Evolutionary conservation across 345 rosid genomes (phyloP), one percentile per base, ranked within the genome.

Genomic region (Conringia planisiliqua): DNA sequence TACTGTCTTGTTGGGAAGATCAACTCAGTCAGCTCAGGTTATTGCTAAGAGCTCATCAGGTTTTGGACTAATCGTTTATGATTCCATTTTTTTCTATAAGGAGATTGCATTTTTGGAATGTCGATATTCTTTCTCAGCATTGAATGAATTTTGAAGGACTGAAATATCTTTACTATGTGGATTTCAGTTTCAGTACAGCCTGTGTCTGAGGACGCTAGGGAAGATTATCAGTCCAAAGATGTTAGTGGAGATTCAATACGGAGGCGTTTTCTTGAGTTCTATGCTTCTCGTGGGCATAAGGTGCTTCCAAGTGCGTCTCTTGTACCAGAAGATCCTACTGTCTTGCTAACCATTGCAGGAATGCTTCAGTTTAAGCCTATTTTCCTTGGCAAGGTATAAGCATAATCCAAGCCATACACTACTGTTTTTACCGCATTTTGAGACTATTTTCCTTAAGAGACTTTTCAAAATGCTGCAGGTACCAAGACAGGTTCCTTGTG

Each of bases 311-410:
- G 98, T 71, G 35, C 98, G 62, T 91, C 98, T 50, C 98, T 94
- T 60, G 97, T 91, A 62, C 97, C 97, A 29, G 95, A 91, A 78
- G 98, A 94, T 55, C 97, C 97, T 40, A 91, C 98, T 8, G 98
- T 94, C 76, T 82, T 94, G 63, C 79, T 94, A 73, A 94, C 96
- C 17, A 94, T 94, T 39, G 98, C 98, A 27, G 98, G 98, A 74
- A 94, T 94, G 98, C 95, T 94, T 82, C 98, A 90, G 69, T 94
- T 94, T 73, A 94, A 94, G 82, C 98, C 96, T 50, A 76, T 94
- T 73, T 94, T 91, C 69, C 98, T 94, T 27, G 98, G 98, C 64
- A 86, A 87, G 96, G 98, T 76, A 62, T 6, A 1, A 24, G 1
- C 77, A 83, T n/a, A 27, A 32, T 47, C 14, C 39, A 24, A 38